Percentiles rank a stretch among this genome's conserved stretches.
Conservation (phyloP, 352 stramenopile species). For the Peronospora tabacina region DNA sequence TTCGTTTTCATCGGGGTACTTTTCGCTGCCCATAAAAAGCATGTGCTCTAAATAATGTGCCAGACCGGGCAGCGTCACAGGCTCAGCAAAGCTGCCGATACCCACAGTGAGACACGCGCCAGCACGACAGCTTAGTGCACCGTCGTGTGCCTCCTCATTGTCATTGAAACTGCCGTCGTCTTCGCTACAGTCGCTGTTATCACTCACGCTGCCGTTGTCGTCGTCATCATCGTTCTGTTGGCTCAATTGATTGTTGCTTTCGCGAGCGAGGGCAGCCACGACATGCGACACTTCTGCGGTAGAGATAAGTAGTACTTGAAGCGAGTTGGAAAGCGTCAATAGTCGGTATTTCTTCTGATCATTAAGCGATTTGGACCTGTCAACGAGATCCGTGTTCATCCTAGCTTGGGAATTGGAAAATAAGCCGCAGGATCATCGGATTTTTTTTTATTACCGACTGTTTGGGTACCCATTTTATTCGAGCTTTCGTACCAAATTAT, state of each 20-base stretch:
- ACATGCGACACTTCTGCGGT: conserved; percentile 39
- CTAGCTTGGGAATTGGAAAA: not conserved
- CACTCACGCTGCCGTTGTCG: too few species aligned
- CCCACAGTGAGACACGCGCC: conserved; percentile 64
- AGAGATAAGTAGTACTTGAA: conserved; percentile 74
- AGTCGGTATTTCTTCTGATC: conserved; percentile 85
- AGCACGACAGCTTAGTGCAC: conserved; percentile 28
- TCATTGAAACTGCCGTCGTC: conserved; percentile 34
- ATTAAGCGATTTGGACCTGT: conserved; percentile 59
- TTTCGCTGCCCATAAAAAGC: conserved; percentile 91
- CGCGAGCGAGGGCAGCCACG: conserved; percentile 18
- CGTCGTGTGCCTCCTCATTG: conserved; percentile 28
- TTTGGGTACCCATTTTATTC: not conserved
- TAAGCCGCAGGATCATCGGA: too few species aligned
- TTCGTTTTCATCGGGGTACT: conserved; percentile 91
- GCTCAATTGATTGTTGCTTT: conserved; percentile 24
- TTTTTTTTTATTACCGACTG: not conserved
- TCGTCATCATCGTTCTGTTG: conserved; percentile 22
- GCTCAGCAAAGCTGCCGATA: conserved; percentile 67
- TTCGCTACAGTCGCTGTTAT: conserved; percentile 29
- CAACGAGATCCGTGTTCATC: conserved; percentile 34
- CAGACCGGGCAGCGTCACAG: conserved; percentile 58
- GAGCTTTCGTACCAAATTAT: too few species aligned
- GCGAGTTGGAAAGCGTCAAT: conserved; percentile 62
- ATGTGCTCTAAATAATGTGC: conserved; percentile 94